A percentile compares a stretch with the other conserved stretches of the same genome.
These are phyloP conservation scores for Xylariales sp. DNA, from an alignment of 2,329 filamentous ascomycete genomes.

Conservation along the genomic window DNA sequence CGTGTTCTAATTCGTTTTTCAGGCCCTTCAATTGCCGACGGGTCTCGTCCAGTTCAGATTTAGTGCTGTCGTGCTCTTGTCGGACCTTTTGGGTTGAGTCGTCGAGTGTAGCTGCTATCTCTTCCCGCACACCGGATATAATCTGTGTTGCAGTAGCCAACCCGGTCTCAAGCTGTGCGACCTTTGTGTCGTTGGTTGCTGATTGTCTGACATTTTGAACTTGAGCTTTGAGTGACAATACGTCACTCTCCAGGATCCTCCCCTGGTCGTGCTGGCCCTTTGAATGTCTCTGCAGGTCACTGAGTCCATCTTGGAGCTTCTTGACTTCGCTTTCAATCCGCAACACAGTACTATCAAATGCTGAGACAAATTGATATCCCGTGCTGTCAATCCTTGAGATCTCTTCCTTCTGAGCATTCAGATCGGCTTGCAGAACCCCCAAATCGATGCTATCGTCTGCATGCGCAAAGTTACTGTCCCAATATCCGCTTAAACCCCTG, in stretches of 20 bases:
- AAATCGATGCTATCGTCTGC: slow-evolving; percentile 18
- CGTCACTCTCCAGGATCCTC: neutral
- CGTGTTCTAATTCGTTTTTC: slow-evolving; percentile 11
- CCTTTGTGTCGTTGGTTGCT: slow-evolving; percentile 7
- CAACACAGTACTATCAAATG: slow-evolving; percentile 29
- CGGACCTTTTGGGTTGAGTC: slow-evolving; percentile 7
- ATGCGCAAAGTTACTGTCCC: too few relatives aligned
- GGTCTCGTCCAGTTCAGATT: neutral
- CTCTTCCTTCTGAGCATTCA: slow-evolving; percentile 29
- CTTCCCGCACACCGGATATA: slow-evolving; percentile 20
- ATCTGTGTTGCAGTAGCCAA: slow-evolving; percentile 11
- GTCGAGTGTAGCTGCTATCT: slow-evolving; percentile 12
- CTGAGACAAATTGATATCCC: slow-evolving; percentile 31
- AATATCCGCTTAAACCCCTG: too few relatives aligned
- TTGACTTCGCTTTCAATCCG: slow-evolving; percentile 28
- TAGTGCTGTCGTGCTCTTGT: slow-evolving; percentile 8
- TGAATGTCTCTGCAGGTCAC: slow-evolving; percentile 22
- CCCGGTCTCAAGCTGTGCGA: slow-evolving; percentile 13
- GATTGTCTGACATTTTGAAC: neutral
- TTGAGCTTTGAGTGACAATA: neutral
- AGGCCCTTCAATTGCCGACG: neutral
- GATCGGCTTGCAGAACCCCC: slow-evolving; percentile 26
- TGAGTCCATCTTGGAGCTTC: slow-evolving; percentile 24
- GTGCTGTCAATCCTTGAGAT: slow-evolving; percentile 33
- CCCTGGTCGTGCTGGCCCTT: neutral